Percentiles rank a stretch among this genome's conserved stretches.
phyloP scores from a whole-genome alignment of 2,329 filamentous ascomycete genomes.

The Grosmannia clavigera region DNA sequence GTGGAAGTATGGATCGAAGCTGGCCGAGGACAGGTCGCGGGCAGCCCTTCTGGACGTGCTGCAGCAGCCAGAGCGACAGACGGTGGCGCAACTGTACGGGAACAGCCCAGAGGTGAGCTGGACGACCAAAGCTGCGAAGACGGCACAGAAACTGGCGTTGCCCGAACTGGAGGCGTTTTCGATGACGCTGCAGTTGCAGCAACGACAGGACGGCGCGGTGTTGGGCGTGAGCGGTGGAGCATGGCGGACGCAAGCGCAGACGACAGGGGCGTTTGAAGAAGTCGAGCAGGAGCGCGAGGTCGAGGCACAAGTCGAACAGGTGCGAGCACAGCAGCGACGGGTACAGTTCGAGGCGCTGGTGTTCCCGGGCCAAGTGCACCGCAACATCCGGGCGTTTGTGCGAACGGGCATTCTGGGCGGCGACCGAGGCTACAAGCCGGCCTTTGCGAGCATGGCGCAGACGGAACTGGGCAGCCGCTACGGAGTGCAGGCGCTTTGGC shows the following conservation, averaged over 20 bases:
- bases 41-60: conserved; percentile 31
- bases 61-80: conserved; percentile 41
- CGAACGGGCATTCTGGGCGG: neutral
- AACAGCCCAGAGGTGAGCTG: neutral
- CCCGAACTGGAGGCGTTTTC: conserved; percentile 10
- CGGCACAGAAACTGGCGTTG: conserved; percentile 14
- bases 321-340: conserved; percentile 21
- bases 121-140: conserved; percentile 4
- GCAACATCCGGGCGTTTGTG: conserved; percentile 4
- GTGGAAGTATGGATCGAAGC: conserved; percentile 19
- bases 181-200: conserved; percentile 19
- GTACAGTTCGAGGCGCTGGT: neutral
- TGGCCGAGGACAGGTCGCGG: conserved; percentile 19
- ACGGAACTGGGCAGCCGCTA: conserved; percentile 3
- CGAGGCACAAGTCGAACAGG: conserved; percentile 42
- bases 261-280: conserved; percentile 39
- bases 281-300: conserved; percentile 48
- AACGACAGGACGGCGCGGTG: neutral
- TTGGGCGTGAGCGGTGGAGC: neutral
- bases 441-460: conserved; percentile 2
- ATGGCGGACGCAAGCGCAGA: neutral
- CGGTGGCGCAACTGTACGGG: conserved; percentile 44
- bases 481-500: conserved; percentile 2
- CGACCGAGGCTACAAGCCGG: neutral
- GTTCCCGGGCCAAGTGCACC: conserved; percentile 4